Percentiles rank a stretch among this genome's conserved stretches.
Conservation (phyloP, 2,329 filamentous ascomycete genomes). For the Akanthomyces lecanii region DNA sequence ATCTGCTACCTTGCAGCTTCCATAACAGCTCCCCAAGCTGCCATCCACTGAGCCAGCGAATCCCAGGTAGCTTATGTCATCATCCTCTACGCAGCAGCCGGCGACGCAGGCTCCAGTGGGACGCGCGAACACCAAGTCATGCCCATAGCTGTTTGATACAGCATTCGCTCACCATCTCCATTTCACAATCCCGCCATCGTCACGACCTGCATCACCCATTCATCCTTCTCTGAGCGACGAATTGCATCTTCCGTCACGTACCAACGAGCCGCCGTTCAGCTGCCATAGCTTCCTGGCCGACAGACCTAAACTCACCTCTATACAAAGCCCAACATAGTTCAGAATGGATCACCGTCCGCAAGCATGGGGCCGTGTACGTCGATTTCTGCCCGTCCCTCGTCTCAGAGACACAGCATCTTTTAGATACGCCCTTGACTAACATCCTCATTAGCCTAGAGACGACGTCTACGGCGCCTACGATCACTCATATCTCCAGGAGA, state of each 20-base stretch:
- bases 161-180: slow-evolving; percentile 5
- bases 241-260: neutral
- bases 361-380: slow-evolving; percentile 66
- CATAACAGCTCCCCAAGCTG: neutral
- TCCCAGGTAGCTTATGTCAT: slow-evolving; percentile 12
- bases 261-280: no score
- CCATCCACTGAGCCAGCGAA: slow-evolving; percentile 26
- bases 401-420: no score
- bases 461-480: slow-evolving; percentile 96
- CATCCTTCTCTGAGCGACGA: neutral
- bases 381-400: slow-evolving; percentile 18
- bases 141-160: slow-evolving; percentile 19
- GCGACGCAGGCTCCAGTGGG: slow-evolving; percentile 33
- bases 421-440: slow-evolving; percentile 15
- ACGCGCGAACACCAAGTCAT: slow-evolving; percentile 28
- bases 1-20: neutral
- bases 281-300: neutral
- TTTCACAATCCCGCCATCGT: slow-evolving; percentile 9
- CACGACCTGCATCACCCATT: neutral
- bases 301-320: neutral
- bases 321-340: slow-evolving; percentile 16
- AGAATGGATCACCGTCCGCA: slow-evolving; percentile 69
- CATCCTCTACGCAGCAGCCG: slow-evolving; percentile 19
- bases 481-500: slow-evolving; percentile 71
- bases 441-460: slow-evolving; percentile 72